Evolutionary conservation across 179 eudicot species (phyloP).

Genomic region (Drosera spatulata): DNA sequence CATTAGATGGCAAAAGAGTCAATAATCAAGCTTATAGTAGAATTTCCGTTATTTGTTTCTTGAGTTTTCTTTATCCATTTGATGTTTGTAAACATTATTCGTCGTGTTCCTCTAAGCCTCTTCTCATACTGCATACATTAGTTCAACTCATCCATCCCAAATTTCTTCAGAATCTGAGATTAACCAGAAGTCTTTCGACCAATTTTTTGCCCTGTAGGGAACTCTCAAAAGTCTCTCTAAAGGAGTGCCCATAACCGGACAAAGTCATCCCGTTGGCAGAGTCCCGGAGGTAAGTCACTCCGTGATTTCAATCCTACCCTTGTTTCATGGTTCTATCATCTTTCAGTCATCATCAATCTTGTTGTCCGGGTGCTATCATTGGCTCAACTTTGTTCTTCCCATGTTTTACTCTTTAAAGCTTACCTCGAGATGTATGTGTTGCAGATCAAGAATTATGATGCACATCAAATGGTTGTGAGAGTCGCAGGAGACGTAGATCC

Average conservation of each 20-base stretch:
- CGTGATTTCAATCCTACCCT: no score
- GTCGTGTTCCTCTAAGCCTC: not conserved
- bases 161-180: not conserved
- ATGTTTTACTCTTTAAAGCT: no score
- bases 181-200: not conserved
- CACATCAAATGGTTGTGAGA: no score
- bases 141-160: not conserved
- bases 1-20: not conserved
- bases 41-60: not conserved
- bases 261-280: slow-evolving; percentile 21
- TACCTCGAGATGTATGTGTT: no score
- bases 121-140: not conserved
- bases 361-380: no score
- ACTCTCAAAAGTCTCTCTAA: slow-evolving; percentile 59
- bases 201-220: slow-evolving; percentile 24
- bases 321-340: no score
- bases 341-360: no score
- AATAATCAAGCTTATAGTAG: not conserved
- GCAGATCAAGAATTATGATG: no score
- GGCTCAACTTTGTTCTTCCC: no score
- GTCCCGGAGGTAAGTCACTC: slow-evolving; percentile 29
- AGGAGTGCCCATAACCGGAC: slow-evolving; percentile 29
- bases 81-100: no score
- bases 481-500: no score
- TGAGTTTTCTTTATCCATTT: not conserved